Evolutionary conservation across 768 basidiomycete genomes (phyloP), one percentile per base, ranked within the genome.

Genomic region (Termitomyces sp.): DNA sequence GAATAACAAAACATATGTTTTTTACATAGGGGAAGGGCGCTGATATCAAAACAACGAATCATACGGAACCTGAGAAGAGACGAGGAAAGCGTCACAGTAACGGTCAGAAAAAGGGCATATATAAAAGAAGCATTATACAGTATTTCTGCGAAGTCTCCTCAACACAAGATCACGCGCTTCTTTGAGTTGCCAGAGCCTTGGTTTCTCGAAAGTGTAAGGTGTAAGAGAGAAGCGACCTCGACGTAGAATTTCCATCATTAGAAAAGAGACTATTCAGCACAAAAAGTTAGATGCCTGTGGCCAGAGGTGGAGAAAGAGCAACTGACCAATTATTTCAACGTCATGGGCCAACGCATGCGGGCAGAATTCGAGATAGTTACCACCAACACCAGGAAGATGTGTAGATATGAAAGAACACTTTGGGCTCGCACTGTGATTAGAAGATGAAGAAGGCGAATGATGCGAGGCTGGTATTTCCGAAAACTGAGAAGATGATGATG

Each of bases 171-270:
- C 68, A 19, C 69, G 66, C 1, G 75, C 71, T 61, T 76, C 75
- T 56, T 70, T 70, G 34, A 77, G 65, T 51, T 71, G 74, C 80
- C 79, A 82, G 55, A 74, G 60, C 54, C 73, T 81, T 19, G 77
- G 74, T 43, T 75, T 77, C 51, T 76, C 75, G 40, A 79, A 77
- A 5, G 70, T 65, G 55, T 77, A 82, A 5, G 76, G 71, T 24
- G 76, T 75, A 11, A 80, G 74, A 54, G 62, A 68, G 62, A 85
- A 85, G 34, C 81, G 78, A 41, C 81, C 78, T 45, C 82, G 77
- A 28, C 83, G 81, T 15, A 85, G 65, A 32, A 84, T 79, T 64
- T 85, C 83, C 75, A 85, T 79, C 68, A 85, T 77, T 35, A 85
- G 70, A 65, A 84, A 84, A 14, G 81, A 82, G 8, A 84, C 83